phyloP scores from a whole-genome alignment of 2,329 filamentous ascomycete species.

The Bipolaris cookei region DNA sequence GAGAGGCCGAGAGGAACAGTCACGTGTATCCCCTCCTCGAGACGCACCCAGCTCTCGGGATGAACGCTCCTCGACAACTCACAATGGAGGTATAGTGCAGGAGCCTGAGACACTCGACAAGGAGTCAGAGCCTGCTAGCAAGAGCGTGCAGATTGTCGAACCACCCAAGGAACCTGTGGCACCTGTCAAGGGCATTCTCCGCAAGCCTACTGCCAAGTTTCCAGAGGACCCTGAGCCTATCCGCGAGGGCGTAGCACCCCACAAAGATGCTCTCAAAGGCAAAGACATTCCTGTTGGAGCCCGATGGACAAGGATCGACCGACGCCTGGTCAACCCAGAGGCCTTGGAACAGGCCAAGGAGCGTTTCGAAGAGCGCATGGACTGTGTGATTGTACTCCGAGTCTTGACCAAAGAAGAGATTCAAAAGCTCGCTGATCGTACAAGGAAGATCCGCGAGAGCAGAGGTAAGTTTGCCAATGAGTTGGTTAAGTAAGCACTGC shows the following conservation, averaged over 20 bases:
- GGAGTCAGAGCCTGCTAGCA: conserved; percentile 30
- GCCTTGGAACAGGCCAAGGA: conserved; percentile 87
- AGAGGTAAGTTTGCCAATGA: conserved; percentile 23
- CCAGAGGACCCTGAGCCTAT: conserved; percentile 84
- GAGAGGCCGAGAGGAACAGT: conserved; percentile 35
- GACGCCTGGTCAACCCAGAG: conserved; percentile 86
- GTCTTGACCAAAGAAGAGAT: conserved; percentile 90
- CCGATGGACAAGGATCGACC: conserved; percentile 91
- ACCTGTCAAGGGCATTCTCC: conserved; percentile 78
- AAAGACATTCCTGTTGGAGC: conserved; percentile 76
- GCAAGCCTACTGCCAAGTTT: conserved; percentile 80
- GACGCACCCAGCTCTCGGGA: conserved; percentile 36
- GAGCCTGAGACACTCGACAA: conserved; percentile 43
- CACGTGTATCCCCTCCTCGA: conserved; percentile 31
- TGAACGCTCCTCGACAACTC: conserved; percentile 38
- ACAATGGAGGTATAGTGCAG: conserved; percentile 41
- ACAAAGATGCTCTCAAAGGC: conserved; percentile 79
- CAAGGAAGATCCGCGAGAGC: conserved; percentile 73
- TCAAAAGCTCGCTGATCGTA: conserved; percentile 81
- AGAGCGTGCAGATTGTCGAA: conserved; percentile 67
- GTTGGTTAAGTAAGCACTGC: background rate
- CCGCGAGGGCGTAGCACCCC: conserved; percentile 88
- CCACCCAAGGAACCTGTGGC: conserved; percentile 73
- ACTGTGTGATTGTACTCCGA: conserved; percentile 90
- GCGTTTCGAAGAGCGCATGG: conserved; percentile 87